Base-by-base conservation (phyloP, 768 basidiomycete species). In the Lactarius hengduanensis region DNA sequence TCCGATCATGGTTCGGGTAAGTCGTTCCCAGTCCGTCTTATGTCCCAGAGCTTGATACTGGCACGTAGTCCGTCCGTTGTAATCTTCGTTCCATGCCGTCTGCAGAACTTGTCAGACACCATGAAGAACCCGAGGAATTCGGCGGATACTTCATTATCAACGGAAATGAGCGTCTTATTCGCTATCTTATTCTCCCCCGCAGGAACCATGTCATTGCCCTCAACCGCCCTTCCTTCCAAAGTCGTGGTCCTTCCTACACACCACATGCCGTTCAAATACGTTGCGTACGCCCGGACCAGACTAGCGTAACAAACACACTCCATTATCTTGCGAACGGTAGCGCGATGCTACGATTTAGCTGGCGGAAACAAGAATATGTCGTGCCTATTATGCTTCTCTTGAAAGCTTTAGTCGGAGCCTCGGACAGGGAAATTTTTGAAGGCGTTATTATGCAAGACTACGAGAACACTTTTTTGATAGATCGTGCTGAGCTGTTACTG, bases 71-170 rank as follows among this genome's bases (percentile, higher is more conserved):
- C 10, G 88, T 86, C 26, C 82, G 96, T 65, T 99, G 97, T 75
- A 97, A 98, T 76, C 77, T 98, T n/a, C 88, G 88, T 55, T 83
- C 83, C 40, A 83, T 97, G 77, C 86, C 94, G 2, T 91, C 96
- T 10, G 84, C 90, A 10, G 90, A 94, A 56, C 87, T 99, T 55
- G 94, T 98, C 63, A 79, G 81, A 63, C 89, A 89, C 68, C 91
- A 96, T 74, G 97, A 99, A 82, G 97, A 99, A 73, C 89, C 97
- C 1, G 94, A 97, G 78, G 97, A 98, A 77, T 98, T 98, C 73
- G 97, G 97, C 61, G 97, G 96, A 34, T 98, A 99, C 78, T 99
- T 99, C 75, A 86, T 99, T 74, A 88, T 99, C 77, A 99, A 99
- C 76, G 97, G 97, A 68, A 98, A 98, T 78, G 97, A 99, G 79